These are phyloP conservation scores for Ophiostoma quercus DNA, from an alignment of 2,329 filamentous ascomycete genomes.

Conservation along the genomic window DNA sequence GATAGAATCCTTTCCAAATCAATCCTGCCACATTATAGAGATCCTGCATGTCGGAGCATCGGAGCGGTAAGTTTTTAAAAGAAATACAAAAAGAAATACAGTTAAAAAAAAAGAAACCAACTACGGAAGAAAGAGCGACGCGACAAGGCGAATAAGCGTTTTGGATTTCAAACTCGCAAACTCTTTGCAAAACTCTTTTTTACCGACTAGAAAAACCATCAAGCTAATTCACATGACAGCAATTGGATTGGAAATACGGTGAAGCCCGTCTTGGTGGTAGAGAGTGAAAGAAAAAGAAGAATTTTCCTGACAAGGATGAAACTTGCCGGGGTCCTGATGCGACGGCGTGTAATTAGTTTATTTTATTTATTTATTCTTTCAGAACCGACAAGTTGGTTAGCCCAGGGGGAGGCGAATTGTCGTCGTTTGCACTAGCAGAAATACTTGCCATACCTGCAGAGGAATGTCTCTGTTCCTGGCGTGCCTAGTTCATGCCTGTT, in stretches of 20 bases:
- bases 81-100: too few species aligned
- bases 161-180: not conserved
- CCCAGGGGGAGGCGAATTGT: constrained; percentile 12
- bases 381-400: constrained; percentile 5
- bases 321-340: constrained; percentile 6
- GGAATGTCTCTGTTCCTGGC: not conserved
- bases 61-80: not conserved
- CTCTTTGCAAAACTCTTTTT: not conserved
- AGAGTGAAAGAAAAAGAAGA: not conserved
- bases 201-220: not conserved
- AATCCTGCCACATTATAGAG: not conserved
- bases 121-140: not conserved
- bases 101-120: not conserved
- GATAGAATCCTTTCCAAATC: not conserved
- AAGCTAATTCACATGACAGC: not conserved
- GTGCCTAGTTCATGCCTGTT: not conserved
- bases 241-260: constrained; percentile 12
- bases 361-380: not conserved
- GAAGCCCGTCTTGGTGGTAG: not conserved
- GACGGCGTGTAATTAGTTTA: not conserved
- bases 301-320: constrained; percentile 4
- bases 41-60: not conserved
- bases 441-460: not conserved
- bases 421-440: not conserved
- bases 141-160: not conserved